Evolutionary conservation across 345 rosid species (phyloP), one percentile per base, ranked within the genome.

Genomic region (Trapa bicornis): DNA sequence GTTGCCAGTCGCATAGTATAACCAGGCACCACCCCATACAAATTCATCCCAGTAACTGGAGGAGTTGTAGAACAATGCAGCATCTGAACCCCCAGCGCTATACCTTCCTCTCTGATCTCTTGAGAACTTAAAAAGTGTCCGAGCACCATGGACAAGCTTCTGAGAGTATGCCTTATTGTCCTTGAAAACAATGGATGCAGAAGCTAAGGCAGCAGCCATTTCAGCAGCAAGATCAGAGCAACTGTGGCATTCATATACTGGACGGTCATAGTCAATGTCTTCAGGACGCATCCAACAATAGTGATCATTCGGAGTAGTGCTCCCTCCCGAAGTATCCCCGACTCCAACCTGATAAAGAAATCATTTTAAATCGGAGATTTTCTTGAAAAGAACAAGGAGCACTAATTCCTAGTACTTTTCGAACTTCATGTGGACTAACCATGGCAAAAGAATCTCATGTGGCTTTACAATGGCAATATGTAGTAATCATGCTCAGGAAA

Each of bases 281-380:
- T 95, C 99, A 17, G 99, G 99, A 13, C 97, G 79, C 93, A 84
- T 89, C 99, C 99, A 95, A 71, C 99, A 95, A 76, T 86, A 91
- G 72, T 91, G 96, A 70, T 95, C 99, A 43, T 91, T 91, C 2
- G 85, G 77, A 22, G 67, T 71, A 6, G 96, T 80, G 73, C 76
- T 86, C 37, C 93, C 99, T 3, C 83, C 96, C 11, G 89, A 85
- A 37, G 96, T 91, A 64, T 87, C 96, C 45, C 99, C 99, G 10
- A 63, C n/a, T 67, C 97, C 98, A 64, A 90, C 98, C 98, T 92
- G 77, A 67, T 14, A 57, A 68, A 52, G 37, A 36, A 37, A 33
- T 61, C 12, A 37, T 29, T 29, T 33, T 3, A 58, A 58, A 9
- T 54, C 8, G 33, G 22, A 54, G 48, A 0, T 13, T 45, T 45